A percentile compares a stretch with the other conserved stretches of the same genome.
Evolutionary conservation across 2,329 filamentous ascomycete species (phyloP).

Genomic region (Curvularia eragrostidis): DNA sequence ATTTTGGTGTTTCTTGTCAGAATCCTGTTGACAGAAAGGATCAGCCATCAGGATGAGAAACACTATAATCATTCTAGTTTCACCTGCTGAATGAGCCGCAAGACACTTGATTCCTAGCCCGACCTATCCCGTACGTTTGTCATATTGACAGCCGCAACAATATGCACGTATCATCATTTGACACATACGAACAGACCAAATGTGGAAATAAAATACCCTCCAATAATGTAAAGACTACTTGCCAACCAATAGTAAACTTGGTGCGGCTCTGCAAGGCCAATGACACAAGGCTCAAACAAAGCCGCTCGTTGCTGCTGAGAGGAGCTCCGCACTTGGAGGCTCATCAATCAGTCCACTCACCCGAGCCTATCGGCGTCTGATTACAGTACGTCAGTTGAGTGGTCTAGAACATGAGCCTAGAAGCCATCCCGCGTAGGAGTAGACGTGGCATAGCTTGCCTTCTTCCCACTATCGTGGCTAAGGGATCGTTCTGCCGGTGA

Average conservation of each 20-base stretch:
- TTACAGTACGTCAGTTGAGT: not conserved
- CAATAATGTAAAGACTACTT: not conserved
- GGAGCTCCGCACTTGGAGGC: not conserved
- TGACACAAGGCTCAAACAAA: not conserved
- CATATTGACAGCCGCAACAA: not conserved
- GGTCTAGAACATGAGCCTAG: not conserved
- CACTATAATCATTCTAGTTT: not conserved
- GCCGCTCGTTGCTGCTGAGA: not conserved
- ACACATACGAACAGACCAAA: not conserved
- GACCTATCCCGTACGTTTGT: not conserved
- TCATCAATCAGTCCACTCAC: not conserved
- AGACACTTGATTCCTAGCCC: not conserved
- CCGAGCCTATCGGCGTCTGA: not conserved
- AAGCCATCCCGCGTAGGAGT: not conserved
- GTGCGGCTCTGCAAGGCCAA: not conserved
- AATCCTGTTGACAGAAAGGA: not conserved
- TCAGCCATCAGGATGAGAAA: too few species aligned
- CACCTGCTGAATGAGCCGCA: not conserved
- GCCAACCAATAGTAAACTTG: not conserved
- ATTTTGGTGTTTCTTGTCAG: not conserved
- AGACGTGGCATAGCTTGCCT: not conserved
- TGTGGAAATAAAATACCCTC: not conserved
- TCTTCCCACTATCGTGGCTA: not conserved
- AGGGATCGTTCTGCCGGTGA: slow-evolving; percentile 9
- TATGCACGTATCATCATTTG: not conserved